Evolutionary conservation across 257 asterid species (phyloP).

Genomic region (Rubia yunnanensis): DNA sequence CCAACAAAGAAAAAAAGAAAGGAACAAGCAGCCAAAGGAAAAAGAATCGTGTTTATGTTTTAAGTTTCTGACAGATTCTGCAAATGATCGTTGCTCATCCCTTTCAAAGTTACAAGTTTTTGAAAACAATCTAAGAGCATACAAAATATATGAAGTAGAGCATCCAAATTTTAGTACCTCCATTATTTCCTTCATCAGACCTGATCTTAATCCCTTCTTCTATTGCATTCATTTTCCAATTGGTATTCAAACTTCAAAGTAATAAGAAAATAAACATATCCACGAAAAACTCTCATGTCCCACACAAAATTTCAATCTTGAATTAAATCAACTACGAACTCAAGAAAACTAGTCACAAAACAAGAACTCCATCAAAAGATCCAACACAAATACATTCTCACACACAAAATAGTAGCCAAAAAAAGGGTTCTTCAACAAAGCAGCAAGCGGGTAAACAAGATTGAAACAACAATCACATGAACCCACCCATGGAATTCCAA

Average conservation of each 20-base stretch:
- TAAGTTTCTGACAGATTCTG: too few relatives aligned
- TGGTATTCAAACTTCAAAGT: neutral
- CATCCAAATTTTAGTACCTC: neutral
- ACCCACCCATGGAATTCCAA: neutral
- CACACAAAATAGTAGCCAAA: neutral
- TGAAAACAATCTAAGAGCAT: too few relatives aligned
- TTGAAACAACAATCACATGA: neutral
- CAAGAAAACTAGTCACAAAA: slow-evolving; percentile 4
- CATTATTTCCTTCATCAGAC: neutral
- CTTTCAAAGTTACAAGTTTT: too few relatives aligned
- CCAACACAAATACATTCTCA: neutral
- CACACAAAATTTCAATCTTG: slow-evolving; percentile 1
- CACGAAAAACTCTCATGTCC: neutral
- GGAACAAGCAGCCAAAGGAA: too few relatives aligned
- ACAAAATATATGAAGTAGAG: too few relatives aligned
- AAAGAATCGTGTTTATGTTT: too few relatives aligned
- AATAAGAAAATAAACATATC: neutral
- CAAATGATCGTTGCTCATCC: too few relatives aligned
- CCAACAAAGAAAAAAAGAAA: too few relatives aligned
- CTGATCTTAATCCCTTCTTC: neutral
- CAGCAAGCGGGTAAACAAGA: neutral
- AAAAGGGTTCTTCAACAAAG: neutral
- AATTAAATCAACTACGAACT: neutral
- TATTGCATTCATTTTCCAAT: neutral
- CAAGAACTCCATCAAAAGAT: neutral